Evolutionary conservation across 2,329 filamentous ascomycete species (phyloP), one percentile per base, ranked within the genome.

Genomic region (Camptophora hylomeconis): DNA sequence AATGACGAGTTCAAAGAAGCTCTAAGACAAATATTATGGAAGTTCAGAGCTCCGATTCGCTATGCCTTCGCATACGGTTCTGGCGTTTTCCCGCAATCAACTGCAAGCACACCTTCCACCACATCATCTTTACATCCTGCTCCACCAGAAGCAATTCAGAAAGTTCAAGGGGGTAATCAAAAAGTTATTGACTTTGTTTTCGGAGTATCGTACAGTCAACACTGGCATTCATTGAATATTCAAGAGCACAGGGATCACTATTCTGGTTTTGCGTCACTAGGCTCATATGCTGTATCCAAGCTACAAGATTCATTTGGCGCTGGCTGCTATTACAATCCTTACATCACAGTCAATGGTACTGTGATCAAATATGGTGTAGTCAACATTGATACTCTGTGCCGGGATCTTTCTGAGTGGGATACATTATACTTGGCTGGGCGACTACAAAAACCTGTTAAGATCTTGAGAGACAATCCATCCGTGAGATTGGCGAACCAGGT

Each of bases 181-280:
- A 94, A 94, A 60, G 92, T 95, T 76, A 92, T 98, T 40, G 89
- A 98, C 57, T 93, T 98, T 52, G 92, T 98, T 43, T 89, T 98
- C 51, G 89, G 87, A 15, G 87, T 95, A 7, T 82, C 81, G 1
- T 82, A 92, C 53, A 83, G 80, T 1, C 80, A 98, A 50, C 89
- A 98, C 57, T 98, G 87, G 82, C 89, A 98, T 57, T 86, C 80
- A 18, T 65, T 98, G 36, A 98, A 98, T 48, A 64, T 98, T 44
- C 67, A 69, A 40, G 79, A 94, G 52, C 80, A 98, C 49, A 78
- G 81, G 5, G 69, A 92, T 46, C 89, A 98, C 55, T 98, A 98
- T 58, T 95, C 87, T 1, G 75, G 70, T 7, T 61, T 98, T 12
- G 81, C 80, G 2, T 77, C 74, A 9, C 57, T 94, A 12, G 87